phyloP scores from a whole-genome alignment of 257 asterid genomes.

The Catharanthus roseus region DNA sequence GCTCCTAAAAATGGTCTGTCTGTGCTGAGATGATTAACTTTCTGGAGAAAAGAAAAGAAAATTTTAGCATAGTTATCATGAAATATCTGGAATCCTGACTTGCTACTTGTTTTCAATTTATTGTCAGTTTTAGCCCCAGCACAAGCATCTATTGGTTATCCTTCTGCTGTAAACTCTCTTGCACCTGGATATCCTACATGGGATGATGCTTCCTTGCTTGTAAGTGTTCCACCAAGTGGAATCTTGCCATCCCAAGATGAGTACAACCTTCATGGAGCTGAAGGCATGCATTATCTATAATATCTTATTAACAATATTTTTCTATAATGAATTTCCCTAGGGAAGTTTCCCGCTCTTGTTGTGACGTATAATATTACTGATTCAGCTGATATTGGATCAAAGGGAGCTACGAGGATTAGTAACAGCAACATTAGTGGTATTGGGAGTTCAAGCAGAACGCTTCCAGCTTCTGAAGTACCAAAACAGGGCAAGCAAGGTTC shows the following conservation, averaged over 20 bases:
- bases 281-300: conserved; percentile 44
- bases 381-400: conserved; percentile 79
- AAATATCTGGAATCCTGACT: conserved; percentile 19
- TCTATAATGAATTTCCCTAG: neutral
- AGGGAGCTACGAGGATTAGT: conserved; percentile 42
- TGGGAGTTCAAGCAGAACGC: conserved; percentile 42
- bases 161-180: conserved; percentile 54
- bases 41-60: neutral
- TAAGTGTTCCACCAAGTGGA: conserved; percentile 43
- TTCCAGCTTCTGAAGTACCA: conserved; percentile 35
- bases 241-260: conserved; percentile 53
- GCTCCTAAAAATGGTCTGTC: conserved; percentile 78
- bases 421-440: conserved; percentile 46
- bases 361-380: conserved; percentile 40
- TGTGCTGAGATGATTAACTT: conserved; percentile 5
- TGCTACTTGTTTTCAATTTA: conserved; percentile 14
- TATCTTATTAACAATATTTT: neutral
- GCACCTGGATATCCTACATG: conserved; percentile 54
- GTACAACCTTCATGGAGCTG: conserved; percentile 45
- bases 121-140: conserved; percentile 54
- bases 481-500: conserved; percentile 51
- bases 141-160: conserved; percentile 61
- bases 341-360: conserved; percentile 29
- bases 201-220: conserved; percentile 66
- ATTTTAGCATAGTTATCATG: conserved; percentile 7